These are phyloP conservation scores for Fusarium annulatum DNA, from an alignment of 2,329 filamentous ascomycete genomes.

Conservation along the genomic window DNA sequence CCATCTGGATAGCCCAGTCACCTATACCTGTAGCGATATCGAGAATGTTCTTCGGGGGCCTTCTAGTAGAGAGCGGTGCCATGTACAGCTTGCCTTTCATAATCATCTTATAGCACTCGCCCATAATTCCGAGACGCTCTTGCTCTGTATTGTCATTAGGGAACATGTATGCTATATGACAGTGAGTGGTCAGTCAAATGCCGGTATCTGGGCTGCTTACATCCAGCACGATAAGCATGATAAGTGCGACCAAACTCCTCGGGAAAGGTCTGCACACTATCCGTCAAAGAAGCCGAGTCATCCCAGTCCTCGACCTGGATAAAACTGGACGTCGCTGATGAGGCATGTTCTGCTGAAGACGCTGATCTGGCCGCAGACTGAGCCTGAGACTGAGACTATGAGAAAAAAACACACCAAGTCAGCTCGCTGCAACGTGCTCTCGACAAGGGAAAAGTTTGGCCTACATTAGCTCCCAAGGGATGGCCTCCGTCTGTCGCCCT, in stretches of 20 bases:
- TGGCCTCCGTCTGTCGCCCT: background rate
- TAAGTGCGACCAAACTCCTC: slow-evolving; percentile 57
- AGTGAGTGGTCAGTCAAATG: background rate
- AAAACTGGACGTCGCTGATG: background rate
- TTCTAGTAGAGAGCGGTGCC: slow-evolving; percentile 50
- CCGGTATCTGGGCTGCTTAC: slow-evolving; percentile 46
- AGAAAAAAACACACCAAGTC: background rate
- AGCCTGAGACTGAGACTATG: background rate
- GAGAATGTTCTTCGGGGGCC: slow-evolving; percentile 50
- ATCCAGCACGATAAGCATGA: slow-evolving; percentile 58
- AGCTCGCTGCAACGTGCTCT: background rate
- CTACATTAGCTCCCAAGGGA: background rate
- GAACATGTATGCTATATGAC: slow-evolving; percentile 53
- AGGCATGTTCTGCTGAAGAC: background rate
- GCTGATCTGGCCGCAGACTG: background rate
- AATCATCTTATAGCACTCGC: slow-evolving; percentile 49
- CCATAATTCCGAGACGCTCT: slow-evolving; percentile 54
- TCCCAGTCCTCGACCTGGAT: background rate
- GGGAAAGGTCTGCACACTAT: slow-evolving; percentile 53
- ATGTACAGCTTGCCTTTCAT: slow-evolving; percentile 53
- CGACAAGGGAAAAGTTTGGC: background rate
- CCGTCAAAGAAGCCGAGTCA: slow-evolving; percentile 30
- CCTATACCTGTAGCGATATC: slow-evolving; percentile 59
- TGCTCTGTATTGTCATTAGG: slow-evolving; percentile 56
- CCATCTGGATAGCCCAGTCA: slow-evolving; percentile 74